Evolutionary conservation across 495 filamentous ascomycete species (phyloP), one percentile per base, ranked within the genome.

Genomic region (Polyplosphaeria fusca): DNA sequence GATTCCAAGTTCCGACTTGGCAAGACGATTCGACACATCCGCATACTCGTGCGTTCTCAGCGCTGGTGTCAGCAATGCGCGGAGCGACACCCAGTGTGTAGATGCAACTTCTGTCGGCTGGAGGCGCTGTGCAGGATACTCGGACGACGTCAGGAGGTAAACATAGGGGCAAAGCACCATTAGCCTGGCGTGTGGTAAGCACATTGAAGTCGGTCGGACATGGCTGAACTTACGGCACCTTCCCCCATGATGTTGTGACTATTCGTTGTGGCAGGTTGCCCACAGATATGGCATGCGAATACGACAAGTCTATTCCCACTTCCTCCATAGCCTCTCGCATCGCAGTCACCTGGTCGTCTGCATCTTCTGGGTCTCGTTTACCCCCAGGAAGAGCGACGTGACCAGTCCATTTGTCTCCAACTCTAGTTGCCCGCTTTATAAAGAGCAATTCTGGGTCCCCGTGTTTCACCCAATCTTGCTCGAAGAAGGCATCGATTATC

Each of bases 131-230:
- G 79, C 70, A 1, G 85, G 82, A 9, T 81, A 72, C 27, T 79
- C 71, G 37, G 77, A 78, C 23, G 74, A 76, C 12, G 81, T 85
- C 27, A 81, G 67, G 20, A 91, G 71, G 65, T 83, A 90, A 41
- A 91, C 73, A 67, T 85, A 90, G 0, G 87, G 86, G 56, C 86
- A 89, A 4, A 91, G 79, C 2, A 90, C 84, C 85, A 91, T 88
- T 27, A 91, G 67, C 19, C 84, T 87, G 53, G 25, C 18, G 28
- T 32, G 27, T 20, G 16, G 16, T 3, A 14, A 35, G 22, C 30
- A 35, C 5, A 19, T 20, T 55, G 18, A 3, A 43, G n/a, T 28
- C 9, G 28, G 5, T 38, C 23, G 26, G 41, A 46, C n/a, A n/a
- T n/a, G n/a, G n/a, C n/a, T n/a, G 4, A 18, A 72, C 84, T 58